phyloP scores from a whole-genome alignment of 2,329 filamentous ascomycete species.

The Graphilbum fragrans region DNA sequence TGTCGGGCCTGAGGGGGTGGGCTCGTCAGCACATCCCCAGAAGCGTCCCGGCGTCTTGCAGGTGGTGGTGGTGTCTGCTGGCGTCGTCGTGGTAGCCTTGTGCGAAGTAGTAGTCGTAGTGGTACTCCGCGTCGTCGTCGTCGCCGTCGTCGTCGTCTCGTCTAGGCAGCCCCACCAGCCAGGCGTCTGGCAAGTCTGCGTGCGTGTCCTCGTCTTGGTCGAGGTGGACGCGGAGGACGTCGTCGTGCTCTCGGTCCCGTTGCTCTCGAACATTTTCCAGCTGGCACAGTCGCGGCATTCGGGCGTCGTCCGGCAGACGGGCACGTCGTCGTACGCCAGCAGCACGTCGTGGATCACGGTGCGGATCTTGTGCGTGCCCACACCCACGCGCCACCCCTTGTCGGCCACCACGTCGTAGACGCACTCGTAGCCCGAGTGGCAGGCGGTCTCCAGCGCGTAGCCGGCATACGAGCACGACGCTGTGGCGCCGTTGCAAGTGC shows the following conservation, averaged over 20 bases:
- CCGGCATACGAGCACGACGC: constrained; percentile 84
- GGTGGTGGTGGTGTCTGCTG: constrained; percentile 14
- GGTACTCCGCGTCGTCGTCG: constrained; percentile 24
- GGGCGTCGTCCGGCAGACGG: constrained; percentile 61
- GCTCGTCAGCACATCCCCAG: constrained; percentile 13
- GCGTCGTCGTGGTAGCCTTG: constrained; percentile 25
- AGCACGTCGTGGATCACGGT: constrained; percentile 82
- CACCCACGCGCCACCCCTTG: constrained; percentile 82
- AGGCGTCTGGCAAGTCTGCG: constrained; percentile 79
- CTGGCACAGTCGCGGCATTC: constrained; percentile 82
- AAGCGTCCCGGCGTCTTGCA: constrained; percentile 11
- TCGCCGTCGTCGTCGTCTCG: constrained; percentile 41
- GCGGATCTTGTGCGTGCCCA: constrained; percentile 83
- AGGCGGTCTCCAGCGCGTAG: constrained; percentile 88
- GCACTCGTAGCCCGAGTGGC: constrained; percentile 79
- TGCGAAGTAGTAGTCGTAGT: constrained; percentile 28
- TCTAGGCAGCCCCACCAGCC: constrained; percentile 79
- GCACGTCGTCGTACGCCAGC: constrained; percentile 68
- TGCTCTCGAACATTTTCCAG: constrained; percentile 94
- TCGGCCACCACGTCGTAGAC: constrained; percentile 87
- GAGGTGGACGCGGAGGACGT: constrained; percentile 39
- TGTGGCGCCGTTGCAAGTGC: constrained; percentile 80
- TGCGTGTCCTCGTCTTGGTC: constrained; percentile 56
- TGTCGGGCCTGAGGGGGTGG: neutral
- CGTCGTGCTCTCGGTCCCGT: constrained; percentile 67